Percentiles rank a stretch among this genome's conserved stretches.
Evolutionary conservation across 2,329 filamentous ascomycete genomes (phyloP).

Genomic region (Exophiala lecanii-corni): DNA sequence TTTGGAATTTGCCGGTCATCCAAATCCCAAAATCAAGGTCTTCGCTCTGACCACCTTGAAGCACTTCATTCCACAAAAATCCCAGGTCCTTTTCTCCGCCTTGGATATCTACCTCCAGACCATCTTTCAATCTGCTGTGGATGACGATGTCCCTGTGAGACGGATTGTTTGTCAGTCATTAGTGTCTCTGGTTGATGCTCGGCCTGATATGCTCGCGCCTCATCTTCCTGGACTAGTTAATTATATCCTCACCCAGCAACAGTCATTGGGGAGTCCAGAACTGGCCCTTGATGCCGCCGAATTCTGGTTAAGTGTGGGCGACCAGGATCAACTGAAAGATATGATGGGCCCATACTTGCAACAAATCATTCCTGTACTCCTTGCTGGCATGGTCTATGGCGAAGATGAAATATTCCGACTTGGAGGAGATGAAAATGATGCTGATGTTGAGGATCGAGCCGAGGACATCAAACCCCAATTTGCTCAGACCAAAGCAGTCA

Average conservation of each 20-base stretch:
- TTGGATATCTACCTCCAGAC: constrained; percentile 77
- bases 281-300: constrained; percentile 91
- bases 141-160: constrained; percentile 74
- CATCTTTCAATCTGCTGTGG: constrained; percentile 75
- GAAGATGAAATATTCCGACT: constrained; percentile 86
- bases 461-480: constrained; percentile 93
- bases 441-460: constrained; percentile 81
- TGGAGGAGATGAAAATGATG: constrained; percentile 80
- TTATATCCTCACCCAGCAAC: constrained; percentile 88
- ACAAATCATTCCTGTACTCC: constrained; percentile 82
- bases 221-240: constrained; percentile 84
- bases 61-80: constrained; percentile 80
- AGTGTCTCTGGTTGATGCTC: constrained; percentile 83
- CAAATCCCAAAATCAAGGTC: constrained; percentile 70
- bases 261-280: constrained; percentile 74
- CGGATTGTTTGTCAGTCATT: constrained; percentile 92
- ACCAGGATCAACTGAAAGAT: constrained; percentile 74
- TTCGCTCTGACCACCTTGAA: constrained; percentile 82
- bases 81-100: constrained; percentile 72
- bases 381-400: constrained; percentile 94
- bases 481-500: constrained; percentile 63
- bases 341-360: constrained; percentile 71
- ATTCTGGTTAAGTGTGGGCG: constrained; percentile 93
- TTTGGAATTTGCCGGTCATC: constrained; percentile 76
- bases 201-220: constrained; percentile 83